These are phyloP conservation scores for Penicillium parvum DNA, from an alignment of 495 filamentous ascomycete species.

Conservation along the genomic window DNA sequence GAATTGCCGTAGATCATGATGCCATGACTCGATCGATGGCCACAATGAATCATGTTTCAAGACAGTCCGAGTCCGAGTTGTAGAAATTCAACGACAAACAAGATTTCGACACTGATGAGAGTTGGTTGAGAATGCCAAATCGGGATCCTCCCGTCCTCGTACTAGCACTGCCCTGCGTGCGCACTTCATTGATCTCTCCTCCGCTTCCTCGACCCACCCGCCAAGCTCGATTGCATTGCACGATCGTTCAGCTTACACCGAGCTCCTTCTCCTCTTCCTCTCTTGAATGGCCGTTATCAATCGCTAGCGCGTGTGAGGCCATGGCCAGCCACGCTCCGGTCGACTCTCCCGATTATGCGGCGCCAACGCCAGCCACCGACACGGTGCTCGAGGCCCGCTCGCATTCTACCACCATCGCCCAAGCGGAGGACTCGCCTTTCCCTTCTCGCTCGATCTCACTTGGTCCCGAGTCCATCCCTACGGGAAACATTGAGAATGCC, in stretches of 20 bases:
- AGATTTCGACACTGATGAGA: too few species aligned
- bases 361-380: constrained; percentile 27
- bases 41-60: not conserved
- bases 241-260: not conserved
- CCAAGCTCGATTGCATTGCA: constrained; percentile 5
- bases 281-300: constrained; percentile 29
- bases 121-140: constrained; percentile 1
- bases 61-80: not conserved
- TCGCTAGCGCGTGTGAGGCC: constrained; percentile 31
- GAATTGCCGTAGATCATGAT: constrained; percentile 9
- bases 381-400: constrained; percentile 10
- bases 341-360: constrained; percentile 24
- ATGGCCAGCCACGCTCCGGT: constrained; percentile 37
- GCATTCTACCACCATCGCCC: constrained; percentile 18
- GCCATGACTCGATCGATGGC: not conserved
- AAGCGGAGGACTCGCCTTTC: constrained; percentile 31
- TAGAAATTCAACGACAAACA: not conserved
- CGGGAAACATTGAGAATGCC: constrained; percentile 15
- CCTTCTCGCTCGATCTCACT: constrained; percentile 28
- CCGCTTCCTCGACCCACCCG: not conserved
- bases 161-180: too few species aligned
- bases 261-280: not conserved
- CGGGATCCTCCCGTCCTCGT: not conserved
- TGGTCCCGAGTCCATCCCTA: constrained; percentile 20
- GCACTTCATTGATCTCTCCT: too few species aligned